Base-by-base conservation (phyloP, 106 monocot genomes). In the Allium sativum region DNA sequence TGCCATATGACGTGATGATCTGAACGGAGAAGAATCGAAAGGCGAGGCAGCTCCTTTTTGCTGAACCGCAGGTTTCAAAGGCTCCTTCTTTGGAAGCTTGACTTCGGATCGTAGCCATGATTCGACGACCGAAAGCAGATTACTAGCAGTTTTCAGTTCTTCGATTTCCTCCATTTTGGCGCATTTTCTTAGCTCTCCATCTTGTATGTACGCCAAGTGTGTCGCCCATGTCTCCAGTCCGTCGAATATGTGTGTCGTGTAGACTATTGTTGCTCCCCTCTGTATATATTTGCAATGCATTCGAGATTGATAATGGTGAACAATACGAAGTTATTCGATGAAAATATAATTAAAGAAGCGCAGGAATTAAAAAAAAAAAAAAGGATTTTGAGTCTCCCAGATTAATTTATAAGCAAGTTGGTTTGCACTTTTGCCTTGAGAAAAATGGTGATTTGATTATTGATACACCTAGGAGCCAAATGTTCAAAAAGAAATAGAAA, bases 191-290 rank as follows among this genome's bases (percentile, higher is more conserved):
- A 96, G n/a, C 18, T 80, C 71, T n/a, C 96, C 96, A 14, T 90
- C 82, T 76, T 96, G 90, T 45, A 96, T 82, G 68, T 96, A 96
- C 17, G 96, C 96, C 12, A 87, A 20, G 58, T 87, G 69, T 6
- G 90, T 84, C 8, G 96, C 90, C 96, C 96, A 96, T 11, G 83
- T 69, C 68, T 96, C 96, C 45, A 96, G 51, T 6, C 96, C 96
- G 67, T 96, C 96, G 73, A 90, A 96, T 69, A 96, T 96, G 65
- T 96, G 96, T n/a, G 96, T 96, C 20, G 90, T 86, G 61, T 96
- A 96, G 9, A 91, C 96, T 31, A 96, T 87, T 12, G 80, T 91
- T 2, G 90, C 96, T 60, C 82, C 96, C 78, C 96, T 96, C 96
- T 96, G 70, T n/a, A 72, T 44, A 31, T 31, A 31, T 31, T 31